These are phyloP conservation scores for Stereocaulon alpinum DNA, from an alignment of 495 filamentous ascomycete species.

Conservation along the genomic window DNA sequence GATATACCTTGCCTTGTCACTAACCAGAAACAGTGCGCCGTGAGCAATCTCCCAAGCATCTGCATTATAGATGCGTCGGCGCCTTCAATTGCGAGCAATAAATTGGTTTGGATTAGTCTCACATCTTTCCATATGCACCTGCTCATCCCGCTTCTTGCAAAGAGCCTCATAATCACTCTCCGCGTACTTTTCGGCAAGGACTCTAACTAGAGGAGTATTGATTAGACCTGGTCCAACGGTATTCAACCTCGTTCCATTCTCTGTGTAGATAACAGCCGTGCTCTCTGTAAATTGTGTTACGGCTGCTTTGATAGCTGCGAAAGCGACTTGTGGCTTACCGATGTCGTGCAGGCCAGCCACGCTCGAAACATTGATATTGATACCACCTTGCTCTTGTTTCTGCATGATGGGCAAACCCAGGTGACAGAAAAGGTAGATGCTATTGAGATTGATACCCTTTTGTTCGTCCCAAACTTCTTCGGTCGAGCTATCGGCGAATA, in stretches of 20 bases:
- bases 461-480: constrained; percentile 42
- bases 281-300: constrained; percentile 42
- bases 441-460: constrained; percentile 43
- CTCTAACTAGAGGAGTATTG: background rate
- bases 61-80: constrained; percentile 27
- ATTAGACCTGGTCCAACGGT: background rate
- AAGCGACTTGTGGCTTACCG: constrained; percentile 42
- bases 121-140: background rate
- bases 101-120: background rate
- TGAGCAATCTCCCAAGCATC: constrained; percentile 43
- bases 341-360: constrained; percentile 44
- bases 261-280: constrained; percentile 33
- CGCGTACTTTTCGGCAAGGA: background rate
- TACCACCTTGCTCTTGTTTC: constrained; percentile 29
- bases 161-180: background rate
- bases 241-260: background rate
- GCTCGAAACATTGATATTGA: constrained; percentile 35
- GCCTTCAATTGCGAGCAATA: background rate
- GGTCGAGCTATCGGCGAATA: constrained; percentile 20
- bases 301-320: constrained; percentile 40
- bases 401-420: constrained; percentile 43
- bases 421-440: constrained; percentile 39
- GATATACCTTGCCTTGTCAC: constrained; percentile 41
- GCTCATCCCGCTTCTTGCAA: background rate
- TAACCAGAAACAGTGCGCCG: constrained; percentile 40